Percentiles rank a stretch among this genome's conserved stretches.
Evolutionary conservation across 1,284 basidiomycete species (phyloP).

Genomic region (Apiotrichum mycotoxinovorans): DNA sequence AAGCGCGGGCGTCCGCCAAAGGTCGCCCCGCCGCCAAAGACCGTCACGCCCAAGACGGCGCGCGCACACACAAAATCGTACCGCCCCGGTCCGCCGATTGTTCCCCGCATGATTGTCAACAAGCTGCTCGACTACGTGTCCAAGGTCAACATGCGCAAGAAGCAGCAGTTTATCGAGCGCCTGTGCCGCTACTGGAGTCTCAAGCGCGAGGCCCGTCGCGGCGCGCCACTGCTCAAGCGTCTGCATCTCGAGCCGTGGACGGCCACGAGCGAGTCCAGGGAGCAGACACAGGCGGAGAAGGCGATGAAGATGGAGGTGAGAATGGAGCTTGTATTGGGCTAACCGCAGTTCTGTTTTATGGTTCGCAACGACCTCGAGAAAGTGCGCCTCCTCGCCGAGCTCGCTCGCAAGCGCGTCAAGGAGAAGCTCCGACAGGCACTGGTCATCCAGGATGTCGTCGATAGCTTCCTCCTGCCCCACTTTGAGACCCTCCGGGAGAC

Average conservation of each 20-base stretch:
- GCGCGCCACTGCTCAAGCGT: constrained; percentile 88
- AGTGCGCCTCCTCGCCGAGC: constrained; percentile 67
- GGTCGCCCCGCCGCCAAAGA: constrained; percentile 14
- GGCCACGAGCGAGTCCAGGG: constrained; percentile 62
- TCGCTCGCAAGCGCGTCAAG: constrained; percentile 75
- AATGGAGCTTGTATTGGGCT: constrained; percentile 53
- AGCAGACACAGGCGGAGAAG: constrained; percentile 79
- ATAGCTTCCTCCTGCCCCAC: constrained; percentile 64
- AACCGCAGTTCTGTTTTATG: constrained; percentile 61
- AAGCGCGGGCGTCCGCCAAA: constrained; percentile 15
- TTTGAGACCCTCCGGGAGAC: constrained; percentile 60
- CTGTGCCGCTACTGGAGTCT: constrained; percentile 95
- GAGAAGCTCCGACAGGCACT: constrained; percentile 74
- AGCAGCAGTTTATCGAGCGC: constrained; percentile 68
- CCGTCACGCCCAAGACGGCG: constrained; percentile 52
- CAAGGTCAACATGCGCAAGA: constrained; percentile 71
- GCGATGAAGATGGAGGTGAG: constrained; percentile 63
- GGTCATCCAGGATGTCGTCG: constrained; percentile 65
- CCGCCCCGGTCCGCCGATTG: constrained; percentile 54
- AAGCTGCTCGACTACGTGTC: constrained; percentile 73
- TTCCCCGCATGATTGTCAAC: constrained; percentile 57
- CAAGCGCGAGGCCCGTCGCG: constrained; percentile 86
- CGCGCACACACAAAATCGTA: constrained; percentile 57
- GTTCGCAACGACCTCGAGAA: constrained; percentile 73
- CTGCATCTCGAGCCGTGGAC: constrained; percentile 98